A percentile compares a stretch with the other conserved stretches of the same genome.
phyloP scores from a whole-genome alignment of 2,329 filamentous ascomycete species.

The Ophiostoma triangulosporum region DNA sequence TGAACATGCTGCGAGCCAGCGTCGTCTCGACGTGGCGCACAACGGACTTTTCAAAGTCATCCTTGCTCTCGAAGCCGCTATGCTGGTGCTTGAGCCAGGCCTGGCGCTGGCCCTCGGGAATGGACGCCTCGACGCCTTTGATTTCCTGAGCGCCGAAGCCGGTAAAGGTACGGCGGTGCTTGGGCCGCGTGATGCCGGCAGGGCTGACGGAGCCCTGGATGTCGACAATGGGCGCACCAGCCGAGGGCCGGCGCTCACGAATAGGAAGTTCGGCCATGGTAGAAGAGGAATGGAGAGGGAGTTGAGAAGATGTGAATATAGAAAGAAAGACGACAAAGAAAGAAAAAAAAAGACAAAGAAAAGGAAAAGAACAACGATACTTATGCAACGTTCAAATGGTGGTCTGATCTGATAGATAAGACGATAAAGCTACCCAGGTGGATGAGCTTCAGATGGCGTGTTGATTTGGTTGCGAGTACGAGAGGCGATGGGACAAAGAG shows the following conservation, averaged over 20 bases:
- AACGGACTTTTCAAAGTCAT: slow-evolving; percentile 76
- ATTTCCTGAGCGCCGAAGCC: slow-evolving; percentile 86
- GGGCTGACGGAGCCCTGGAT: slow-evolving; percentile 78
- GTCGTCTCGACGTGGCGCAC: slow-evolving; percentile 95
- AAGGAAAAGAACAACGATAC: neutral
- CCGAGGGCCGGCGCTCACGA: slow-evolving; percentile 70
- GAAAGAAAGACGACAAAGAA: neutral
- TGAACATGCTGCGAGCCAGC: slow-evolving; percentile 89
- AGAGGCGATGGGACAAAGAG: neutral
- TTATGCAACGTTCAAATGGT: neutral
- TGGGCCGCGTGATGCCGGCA: slow-evolving; percentile 71
- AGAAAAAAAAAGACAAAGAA: neutral
- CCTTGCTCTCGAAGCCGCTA: slow-evolving; percentile 59
- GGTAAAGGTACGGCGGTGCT: slow-evolving; percentile 94
- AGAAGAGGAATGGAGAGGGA: neutral
- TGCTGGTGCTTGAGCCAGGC: slow-evolving; percentile 57
- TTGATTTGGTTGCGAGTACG: neutral
- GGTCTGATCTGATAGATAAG: neutral
- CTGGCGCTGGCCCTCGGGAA: slow-evolving; percentile 76
- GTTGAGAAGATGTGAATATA: neutral
- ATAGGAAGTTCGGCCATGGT: slow-evolving; percentile 26
- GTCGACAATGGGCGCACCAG: slow-evolving; percentile 70
- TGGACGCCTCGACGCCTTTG: slow-evolving; percentile 79
- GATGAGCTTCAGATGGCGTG: neutral
- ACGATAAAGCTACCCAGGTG: neutral